These are phyloP conservation scores for Taphrina populina DNA, from an alignment of 1,139 yeast genomes.

Conservation along the genomic window DNA sequence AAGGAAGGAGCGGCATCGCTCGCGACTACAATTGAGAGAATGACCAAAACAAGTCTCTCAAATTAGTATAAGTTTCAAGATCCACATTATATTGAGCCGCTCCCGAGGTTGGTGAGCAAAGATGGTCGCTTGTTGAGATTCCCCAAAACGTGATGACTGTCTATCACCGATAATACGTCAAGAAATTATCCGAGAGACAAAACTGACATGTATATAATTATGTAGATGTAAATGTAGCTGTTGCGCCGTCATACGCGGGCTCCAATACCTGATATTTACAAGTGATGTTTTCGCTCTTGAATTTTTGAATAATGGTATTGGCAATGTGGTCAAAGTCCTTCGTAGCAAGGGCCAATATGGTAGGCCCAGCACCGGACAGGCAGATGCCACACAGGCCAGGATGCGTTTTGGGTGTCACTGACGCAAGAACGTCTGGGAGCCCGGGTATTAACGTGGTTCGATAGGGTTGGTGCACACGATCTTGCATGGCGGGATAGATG, in stretches of 20 bases:
- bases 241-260: conserved; percentile 84
- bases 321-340: conserved; percentile 85
- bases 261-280: conserved; percentile 83
- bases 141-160: too few species aligned
- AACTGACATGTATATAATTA: background rate
- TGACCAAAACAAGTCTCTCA: too few species aligned
- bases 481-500: conserved; percentile 94
- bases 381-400: conserved; percentile 91
- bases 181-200: too few species aligned
- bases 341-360: conserved; percentile 90
- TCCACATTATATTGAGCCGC: too few species aligned
- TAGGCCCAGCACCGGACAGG: conserved; percentile 96
- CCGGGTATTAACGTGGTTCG: conserved; percentile 79
- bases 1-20: conserved; percentile 27
- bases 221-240: conserved; percentile 17
- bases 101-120: too few species aligned
- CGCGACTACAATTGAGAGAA: conserved; percentile 21
- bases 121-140: too few species aligned
- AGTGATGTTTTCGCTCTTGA: conserved; percentile 62
- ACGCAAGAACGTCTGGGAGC: conserved; percentile 70
- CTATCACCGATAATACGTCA: too few species aligned
- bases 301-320: conserved; percentile 64
- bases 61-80: too few species aligned
- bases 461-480: conserved; percentile 93
- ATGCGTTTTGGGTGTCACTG: conserved; percentile 76